Conservation (phyloP, 345 rosid genomes). For the Salix dunnii region DNA sequence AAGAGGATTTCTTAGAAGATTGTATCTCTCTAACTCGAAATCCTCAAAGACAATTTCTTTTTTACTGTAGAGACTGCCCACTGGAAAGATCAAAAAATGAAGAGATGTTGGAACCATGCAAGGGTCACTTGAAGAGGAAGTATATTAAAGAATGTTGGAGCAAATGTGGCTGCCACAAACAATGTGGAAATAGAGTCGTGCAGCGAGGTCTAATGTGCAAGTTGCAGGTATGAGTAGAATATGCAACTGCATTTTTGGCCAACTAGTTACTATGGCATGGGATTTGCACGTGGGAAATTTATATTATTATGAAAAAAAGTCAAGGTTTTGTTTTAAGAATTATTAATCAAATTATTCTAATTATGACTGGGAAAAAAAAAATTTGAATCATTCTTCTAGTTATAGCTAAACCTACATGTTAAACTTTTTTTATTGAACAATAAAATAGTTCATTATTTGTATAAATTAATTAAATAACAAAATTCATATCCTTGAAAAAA, state of each 20-base stretch:
- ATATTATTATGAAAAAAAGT: no score
- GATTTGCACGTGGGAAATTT: no score
- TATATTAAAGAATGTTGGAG: constrained; percentile 85
- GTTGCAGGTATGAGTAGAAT: constrained; percentile 53
- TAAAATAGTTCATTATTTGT: not conserved
- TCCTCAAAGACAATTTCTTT: constrained; percentile 45
- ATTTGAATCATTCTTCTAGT: no score
- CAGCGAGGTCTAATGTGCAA: constrained; percentile 76
- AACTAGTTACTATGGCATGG: no score
- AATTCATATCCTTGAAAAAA: no score
- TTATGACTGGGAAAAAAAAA: no score
- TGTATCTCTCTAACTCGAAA: constrained; percentile 56
- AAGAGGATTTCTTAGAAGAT: constrained; percentile 58
- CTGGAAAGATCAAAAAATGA: constrained; percentile 56
- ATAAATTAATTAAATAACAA: no score
- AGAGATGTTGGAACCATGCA: constrained; percentile 57
- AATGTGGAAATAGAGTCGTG: constrained; percentile 84
- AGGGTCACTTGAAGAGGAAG: constrained; percentile 79
- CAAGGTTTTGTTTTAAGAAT: no score
- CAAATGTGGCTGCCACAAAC: constrained; percentile 75
- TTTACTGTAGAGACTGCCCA: constrained; percentile 65
- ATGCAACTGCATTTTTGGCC: no score
- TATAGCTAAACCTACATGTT: no score
- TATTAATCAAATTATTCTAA: no score
- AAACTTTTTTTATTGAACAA: not conserved